These are phyloP conservation scores for Aspergillus versicolor DNA, from an alignment of 2,329 filamentous ascomycete species.

Conservation along the genomic window DNA sequence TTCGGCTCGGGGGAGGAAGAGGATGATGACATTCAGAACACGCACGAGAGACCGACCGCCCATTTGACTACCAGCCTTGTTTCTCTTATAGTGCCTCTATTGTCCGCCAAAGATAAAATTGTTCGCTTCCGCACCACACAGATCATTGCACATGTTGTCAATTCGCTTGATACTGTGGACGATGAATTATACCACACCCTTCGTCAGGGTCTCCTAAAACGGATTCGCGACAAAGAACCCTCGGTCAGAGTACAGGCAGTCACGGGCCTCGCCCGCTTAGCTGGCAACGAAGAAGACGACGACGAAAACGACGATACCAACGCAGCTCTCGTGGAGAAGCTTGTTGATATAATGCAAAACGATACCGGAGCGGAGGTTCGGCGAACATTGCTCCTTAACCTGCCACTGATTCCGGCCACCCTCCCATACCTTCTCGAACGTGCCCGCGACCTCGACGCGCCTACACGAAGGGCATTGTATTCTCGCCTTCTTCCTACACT, in stretches of 20 bases:
- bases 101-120: slow-evolving; percentile 86
- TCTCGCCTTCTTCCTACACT: slow-evolving; percentile 81
- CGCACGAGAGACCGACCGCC: slow-evolving; percentile 80
- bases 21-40: slow-evolving; percentile 61
- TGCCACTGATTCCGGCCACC: slow-evolving; percentile 80
- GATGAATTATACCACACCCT: slow-evolving; percentile 86
- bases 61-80: slow-evolving; percentile 75
- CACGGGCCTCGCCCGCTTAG: slow-evolving; percentile 80
- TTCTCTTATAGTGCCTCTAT: slow-evolving; percentile 69
- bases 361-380: slow-evolving; percentile 93
- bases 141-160: slow-evolving; percentile 85
- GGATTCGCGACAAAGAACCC: slow-evolving; percentile 90
- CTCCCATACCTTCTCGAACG: slow-evolving; percentile 86
- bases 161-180: slow-evolving; percentile 87
- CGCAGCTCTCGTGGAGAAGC: slow-evolving; percentile 69
- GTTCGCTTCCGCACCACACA: slow-evolving; percentile 89
- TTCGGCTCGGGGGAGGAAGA: slow-evolving; percentile 62
- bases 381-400: slow-evolving; percentile 80
- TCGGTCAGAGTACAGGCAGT: slow-evolving; percentile 91
- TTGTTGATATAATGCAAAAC: slow-evolving; percentile 86
- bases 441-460: slow-evolving; percentile 81
- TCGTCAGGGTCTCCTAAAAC: slow-evolving; percentile 73
- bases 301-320: slow-evolving; percentile 66
- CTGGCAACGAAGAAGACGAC: slow-evolving; percentile 67
- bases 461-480: slow-evolving; percentile 82